Evolutionary conservation across 2,329 filamentous ascomycete genomes (phyloP), one percentile per base, ranked within the genome.

Genomic region (Davidsoniella eucalypti): DNA sequence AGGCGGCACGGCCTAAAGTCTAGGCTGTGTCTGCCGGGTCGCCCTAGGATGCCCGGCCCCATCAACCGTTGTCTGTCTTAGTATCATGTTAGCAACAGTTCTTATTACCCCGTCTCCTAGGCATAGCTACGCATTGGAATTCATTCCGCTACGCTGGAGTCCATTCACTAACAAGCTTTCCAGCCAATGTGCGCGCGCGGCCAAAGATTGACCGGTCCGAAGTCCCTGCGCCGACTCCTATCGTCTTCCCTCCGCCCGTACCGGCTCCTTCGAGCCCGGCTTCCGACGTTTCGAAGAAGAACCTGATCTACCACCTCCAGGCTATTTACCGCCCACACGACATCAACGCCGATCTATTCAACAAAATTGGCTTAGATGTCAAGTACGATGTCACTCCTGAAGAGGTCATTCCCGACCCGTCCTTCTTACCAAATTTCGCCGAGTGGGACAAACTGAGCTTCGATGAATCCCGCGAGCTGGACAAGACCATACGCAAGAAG

Each of bases 291-390:
- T 52, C 58, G 23, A 53, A 63, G 3, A 55, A 60, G 39, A 67
- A 69, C 21, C 44, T 80, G 47, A 66, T 73, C 16, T 60, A 64
- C 44, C 59, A 78, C 40, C 64, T 81, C 33, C 72, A 76, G 57
- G 64, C 62, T 29, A 70, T 77, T 25, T 68, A 75, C 49, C 71
- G 77, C 38, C 71, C 74, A 2, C 59, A 62, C 18, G 71, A 75
- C 50, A 62, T 76, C 52, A 61, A 58, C 25, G 59, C 70, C 40
- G 58, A 66, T 39, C 70, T 78, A 54, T 71, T 81, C 49, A 67
- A 71, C 53, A 75, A 76, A 9, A 67, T 81, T 37, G 75, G 76
- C 4, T 65, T 78, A 29, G 69, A 77, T 56, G 64, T 80, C 56
- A 69, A 69, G 54, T 58, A 67, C 26, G 67, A 79, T 60, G 70